Conservation (phyloP, 768 basidiomycete species). For the Udeniomyces megalosporus region DNA sequence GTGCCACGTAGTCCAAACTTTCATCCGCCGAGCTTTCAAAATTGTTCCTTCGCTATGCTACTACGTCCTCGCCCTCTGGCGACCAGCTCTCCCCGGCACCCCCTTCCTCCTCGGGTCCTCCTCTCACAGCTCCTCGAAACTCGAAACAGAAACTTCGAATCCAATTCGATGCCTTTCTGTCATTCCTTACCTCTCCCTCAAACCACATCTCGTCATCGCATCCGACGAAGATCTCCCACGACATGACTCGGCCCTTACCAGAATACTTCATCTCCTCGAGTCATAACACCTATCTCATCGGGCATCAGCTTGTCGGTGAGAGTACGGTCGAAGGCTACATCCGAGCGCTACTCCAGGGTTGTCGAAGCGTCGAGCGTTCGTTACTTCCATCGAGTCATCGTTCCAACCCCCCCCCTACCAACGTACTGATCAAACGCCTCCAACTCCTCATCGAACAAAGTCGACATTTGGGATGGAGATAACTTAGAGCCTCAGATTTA, state of each 20-base stretch:
- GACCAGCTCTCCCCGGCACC: neutral
- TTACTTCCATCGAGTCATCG: conserved; percentile 17
- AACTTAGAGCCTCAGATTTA: conserved; percentile 66
- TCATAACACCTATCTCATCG: conserved; percentile 46
- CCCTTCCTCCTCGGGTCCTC: too few species aligned
- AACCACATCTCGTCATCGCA: conserved; percentile 48
- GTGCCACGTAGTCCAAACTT: neutral
- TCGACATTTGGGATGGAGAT: conserved; percentile 86
- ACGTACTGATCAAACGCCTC: too few species aligned
- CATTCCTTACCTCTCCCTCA: conserved; percentile 64
- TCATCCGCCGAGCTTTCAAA: neutral
- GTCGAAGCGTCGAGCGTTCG: conserved; percentile 84
- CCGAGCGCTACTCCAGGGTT: conserved; percentile 69
- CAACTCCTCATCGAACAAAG: conserved; percentile 33
- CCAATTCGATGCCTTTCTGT: conserved; percentile 49
- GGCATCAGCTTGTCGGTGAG: conserved; percentile 45
- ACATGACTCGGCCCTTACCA: conserved; percentile 74
- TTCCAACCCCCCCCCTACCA: neutral
- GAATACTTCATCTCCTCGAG: conserved; percentile 82
- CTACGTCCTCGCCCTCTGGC: neutral
- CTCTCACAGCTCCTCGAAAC: neutral
- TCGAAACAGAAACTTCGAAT: conserved; percentile 29
- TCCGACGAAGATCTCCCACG: conserved; percentile 45
- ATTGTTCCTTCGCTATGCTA: conserved; percentile 4
- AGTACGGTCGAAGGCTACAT: conserved; percentile 89